Percentiles rank a stretch among this genome's conserved stretches.
phyloP scores from a whole-genome alignment of 2,329 filamentous ascomycete species.

The Aplosporella prunicola region DNA sequence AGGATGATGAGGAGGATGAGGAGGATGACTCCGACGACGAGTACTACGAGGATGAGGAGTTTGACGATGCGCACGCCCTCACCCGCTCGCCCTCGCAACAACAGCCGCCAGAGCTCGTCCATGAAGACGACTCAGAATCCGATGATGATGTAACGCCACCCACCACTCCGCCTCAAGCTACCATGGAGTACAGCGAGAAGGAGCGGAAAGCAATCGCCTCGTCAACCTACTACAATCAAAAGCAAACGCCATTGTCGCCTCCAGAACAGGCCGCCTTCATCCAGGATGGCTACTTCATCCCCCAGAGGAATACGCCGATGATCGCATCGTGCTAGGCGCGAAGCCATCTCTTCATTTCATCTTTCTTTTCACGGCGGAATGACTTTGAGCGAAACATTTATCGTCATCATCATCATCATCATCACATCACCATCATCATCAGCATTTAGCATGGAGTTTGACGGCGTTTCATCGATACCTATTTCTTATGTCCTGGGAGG shows the following conservation, averaged over 20 bases:
- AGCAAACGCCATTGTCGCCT: slow-evolving; percentile 11
- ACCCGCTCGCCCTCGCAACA: slow-evolving; percentile 34
- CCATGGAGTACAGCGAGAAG: slow-evolving; percentile 39
- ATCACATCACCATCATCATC: too few species aligned
- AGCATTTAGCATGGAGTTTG: slow-evolving; percentile 7
- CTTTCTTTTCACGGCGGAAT: slow-evolving; percentile 3
- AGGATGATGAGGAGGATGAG: slow-evolving; percentile 38
- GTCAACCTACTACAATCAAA: slow-evolving; percentile 34
- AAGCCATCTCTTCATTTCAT: not conserved
- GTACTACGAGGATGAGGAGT: slow-evolving; percentile 38
- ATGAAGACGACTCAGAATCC: slow-evolving; percentile 36
- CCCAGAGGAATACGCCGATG: slow-evolving; percentile 31
- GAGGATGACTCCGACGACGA: slow-evolving; percentile 34
- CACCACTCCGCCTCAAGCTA: slow-evolving; percentile 35
- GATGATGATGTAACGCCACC: slow-evolving; percentile 40
- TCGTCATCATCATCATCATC: slow-evolving; percentile 3
- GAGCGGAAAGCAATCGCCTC: slow-evolving; percentile 36
- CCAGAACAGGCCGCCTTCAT: slow-evolving; percentile 26
- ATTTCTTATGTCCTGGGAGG: slow-evolving; percentile 3
- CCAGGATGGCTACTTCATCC: slow-evolving; percentile 31
- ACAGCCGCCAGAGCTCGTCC: slow-evolving; percentile 41
- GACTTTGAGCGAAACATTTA: slow-evolving; percentile 7
- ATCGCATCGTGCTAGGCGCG: slow-evolving; percentile 30
- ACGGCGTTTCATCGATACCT: slow-evolving; percentile 7
- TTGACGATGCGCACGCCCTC: slow-evolving; percentile 38